phyloP scores from a whole-genome alignment of 768 basidiomycete species.

The Cystobasidium onofrii region DNA sequence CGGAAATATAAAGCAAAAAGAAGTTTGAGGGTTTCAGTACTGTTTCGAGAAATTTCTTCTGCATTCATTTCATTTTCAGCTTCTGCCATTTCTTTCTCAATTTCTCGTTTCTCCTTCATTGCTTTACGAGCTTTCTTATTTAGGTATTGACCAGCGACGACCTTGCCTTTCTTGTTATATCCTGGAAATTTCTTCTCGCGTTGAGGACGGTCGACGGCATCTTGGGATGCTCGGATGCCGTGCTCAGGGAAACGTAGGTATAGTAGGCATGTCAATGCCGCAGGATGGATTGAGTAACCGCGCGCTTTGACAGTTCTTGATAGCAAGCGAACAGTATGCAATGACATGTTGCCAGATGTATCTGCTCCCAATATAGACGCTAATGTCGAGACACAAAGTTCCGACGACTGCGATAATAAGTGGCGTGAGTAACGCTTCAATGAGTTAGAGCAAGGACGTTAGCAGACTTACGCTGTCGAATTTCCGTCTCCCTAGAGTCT shows the following conservation, averaged over 20 bases:
- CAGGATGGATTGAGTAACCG: slow-evolving; percentile 78
- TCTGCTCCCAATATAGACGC: slow-evolving; percentile 76
- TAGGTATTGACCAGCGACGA: slow-evolving; percentile 53
- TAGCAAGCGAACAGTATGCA: slow-evolving; percentile 79
- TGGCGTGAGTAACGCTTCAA: slow-evolving; percentile 12
- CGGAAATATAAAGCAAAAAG: slow-evolving; percentile 95
- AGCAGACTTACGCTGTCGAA: slow-evolving; percentile 77
- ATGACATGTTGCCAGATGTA: slow-evolving; percentile 66
- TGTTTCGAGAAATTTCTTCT: slow-evolving; percentile 74
- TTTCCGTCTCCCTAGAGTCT: slow-evolving; percentile 68
- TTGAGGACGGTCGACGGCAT: slow-evolving; percentile 44
- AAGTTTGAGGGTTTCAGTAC: slow-evolving; percentile 95
- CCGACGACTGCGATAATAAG: slow-evolving; percentile 59
- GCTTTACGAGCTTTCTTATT: slow-evolving; percentile 86
- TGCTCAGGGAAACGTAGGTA: slow-evolving; percentile 83
- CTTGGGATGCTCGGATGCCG: slow-evolving; percentile 62
- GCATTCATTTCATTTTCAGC: slow-evolving; percentile 88
- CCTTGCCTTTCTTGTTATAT: slow-evolving; percentile 40
- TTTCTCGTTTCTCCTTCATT: slow-evolving; percentile 77
- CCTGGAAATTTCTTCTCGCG: neutral
- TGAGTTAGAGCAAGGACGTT: neutral
- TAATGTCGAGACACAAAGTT: slow-evolving; percentile 72
- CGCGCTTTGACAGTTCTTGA: slow-evolving; percentile 95
- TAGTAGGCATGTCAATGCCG: slow-evolving; percentile 73
- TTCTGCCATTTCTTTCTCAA: slow-evolving; percentile 83